phyloP scores from a whole-genome alignment of 2,329 filamentous ascomycete species.

The Rosellinia necatrix region DNA sequence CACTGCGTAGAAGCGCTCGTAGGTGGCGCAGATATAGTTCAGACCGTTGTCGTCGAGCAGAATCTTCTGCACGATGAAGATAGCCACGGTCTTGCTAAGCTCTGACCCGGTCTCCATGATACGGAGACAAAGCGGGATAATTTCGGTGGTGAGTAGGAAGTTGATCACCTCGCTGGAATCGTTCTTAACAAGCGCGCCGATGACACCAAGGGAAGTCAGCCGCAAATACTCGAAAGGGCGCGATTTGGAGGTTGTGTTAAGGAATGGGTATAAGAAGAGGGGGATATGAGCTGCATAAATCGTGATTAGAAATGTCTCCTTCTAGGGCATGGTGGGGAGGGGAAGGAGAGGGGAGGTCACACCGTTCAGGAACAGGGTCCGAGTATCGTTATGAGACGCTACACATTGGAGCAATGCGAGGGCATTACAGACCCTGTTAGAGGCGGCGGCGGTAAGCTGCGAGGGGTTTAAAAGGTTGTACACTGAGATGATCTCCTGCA shows the following conservation, averaged over 20 bases:
- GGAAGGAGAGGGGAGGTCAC: slow-evolving; percentile 27
- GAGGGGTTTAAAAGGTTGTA: slow-evolving; percentile 96
- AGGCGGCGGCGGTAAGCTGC: slow-evolving; percentile 95
- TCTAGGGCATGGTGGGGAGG: neutral
- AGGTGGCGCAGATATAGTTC: slow-evolving; percentile 98
- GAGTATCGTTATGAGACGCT: slow-evolving; percentile 94
- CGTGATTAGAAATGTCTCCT: slow-evolving; percentile 8
- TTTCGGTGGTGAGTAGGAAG: slow-evolving; percentile 96
- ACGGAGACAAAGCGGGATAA: slow-evolving; percentile 93
- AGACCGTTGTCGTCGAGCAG: slow-evolving; percentile 94
- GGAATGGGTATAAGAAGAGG: slow-evolving; percentile 94
- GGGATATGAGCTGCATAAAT: slow-evolving; percentile 83
- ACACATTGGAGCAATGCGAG: slow-evolving; percentile 95
- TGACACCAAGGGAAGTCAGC: slow-evolving; percentile 92
- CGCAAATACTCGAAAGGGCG: slow-evolving; percentile 97
- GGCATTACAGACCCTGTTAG: slow-evolving; percentile 96
- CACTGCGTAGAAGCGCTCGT: slow-evolving; percentile 97
- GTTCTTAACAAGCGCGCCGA: slow-evolving; percentile 97
- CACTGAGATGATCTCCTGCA: slow-evolving; percentile 98
- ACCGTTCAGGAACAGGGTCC: slow-evolving; percentile 93
- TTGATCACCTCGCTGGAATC: slow-evolving; percentile 99
- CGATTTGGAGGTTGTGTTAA: slow-evolving; percentile 98
- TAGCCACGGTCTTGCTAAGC: slow-evolving; percentile 97
- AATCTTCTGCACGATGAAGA: slow-evolving; percentile 99
- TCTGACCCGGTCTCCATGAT: slow-evolving; percentile 99